These are phyloP conservation scores for Acanthamoeba castellanii DNA, from an alignment of 208 protist genomes.

Conservation along the genomic window DNA sequence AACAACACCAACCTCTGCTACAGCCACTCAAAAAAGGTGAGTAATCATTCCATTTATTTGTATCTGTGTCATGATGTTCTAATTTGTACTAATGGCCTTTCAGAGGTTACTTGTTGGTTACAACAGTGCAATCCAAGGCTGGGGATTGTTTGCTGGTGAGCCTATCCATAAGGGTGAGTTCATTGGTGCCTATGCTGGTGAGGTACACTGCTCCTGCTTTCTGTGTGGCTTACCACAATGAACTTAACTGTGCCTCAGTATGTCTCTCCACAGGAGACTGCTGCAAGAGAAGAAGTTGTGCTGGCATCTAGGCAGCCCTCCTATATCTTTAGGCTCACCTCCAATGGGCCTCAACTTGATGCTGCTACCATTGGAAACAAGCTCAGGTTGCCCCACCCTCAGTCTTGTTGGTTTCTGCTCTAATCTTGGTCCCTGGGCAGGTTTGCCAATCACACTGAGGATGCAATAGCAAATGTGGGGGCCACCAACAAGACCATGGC, in stretches of 20 bases:
- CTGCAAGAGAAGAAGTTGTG: too few species aligned
- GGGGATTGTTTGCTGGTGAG: not conserved
- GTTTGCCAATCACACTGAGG: not conserved
- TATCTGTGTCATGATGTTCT: not conserved
- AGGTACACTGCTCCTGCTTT: not conserved
- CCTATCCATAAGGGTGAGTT: not conserved
- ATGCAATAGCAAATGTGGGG: not conserved
- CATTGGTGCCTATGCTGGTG: not conserved
- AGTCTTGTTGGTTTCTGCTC: too few species aligned
- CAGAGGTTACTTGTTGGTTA: not conserved
- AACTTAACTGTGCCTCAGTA: too few species aligned
- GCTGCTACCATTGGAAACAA: too few species aligned
- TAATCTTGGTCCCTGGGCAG: not conserved
- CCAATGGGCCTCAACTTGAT: too few species aligned
- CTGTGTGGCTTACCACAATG: too few species aligned
- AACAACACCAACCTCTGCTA: not conserved
- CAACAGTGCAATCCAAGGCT: not conserved
- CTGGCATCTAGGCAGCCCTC: too few species aligned
- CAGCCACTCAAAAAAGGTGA: not conserved
- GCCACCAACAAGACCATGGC: not conserved
- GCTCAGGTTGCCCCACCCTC: too few species aligned
- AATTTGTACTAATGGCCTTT: too few species aligned
- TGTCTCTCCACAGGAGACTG: too few species aligned
- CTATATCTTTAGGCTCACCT: too few species aligned
- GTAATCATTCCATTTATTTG: not conserved